Conservation (phyloP, 495 filamentous ascomycete genomes). For the Neurospora tetrasperma region DNA sequence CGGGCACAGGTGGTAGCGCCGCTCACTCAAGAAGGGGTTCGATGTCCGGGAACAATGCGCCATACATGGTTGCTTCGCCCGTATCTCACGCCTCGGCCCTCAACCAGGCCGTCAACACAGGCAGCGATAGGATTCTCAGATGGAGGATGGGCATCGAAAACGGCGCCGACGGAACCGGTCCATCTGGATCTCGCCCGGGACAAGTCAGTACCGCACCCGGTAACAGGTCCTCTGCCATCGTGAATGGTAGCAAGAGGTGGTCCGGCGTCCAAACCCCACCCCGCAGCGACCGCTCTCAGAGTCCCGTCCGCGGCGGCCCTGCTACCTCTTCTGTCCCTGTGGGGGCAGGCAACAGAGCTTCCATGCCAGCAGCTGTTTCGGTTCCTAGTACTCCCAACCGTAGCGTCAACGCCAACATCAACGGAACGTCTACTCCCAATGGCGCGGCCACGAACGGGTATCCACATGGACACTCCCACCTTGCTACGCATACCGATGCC, state of each 20-base stretch:
- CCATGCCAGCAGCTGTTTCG: not conserved
- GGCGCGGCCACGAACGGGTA: not conserved
- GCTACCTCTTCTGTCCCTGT: slow-evolving; percentile 23
- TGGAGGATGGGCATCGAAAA: slow-evolving; percentile 74
- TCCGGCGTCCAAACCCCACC: slow-evolving; percentile 16
- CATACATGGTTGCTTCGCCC: slow-evolving; percentile 6
- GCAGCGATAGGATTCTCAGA: slow-evolving; percentile 76
- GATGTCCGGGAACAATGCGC: slow-evolving; percentile 20
- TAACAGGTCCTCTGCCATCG: slow-evolving; percentile 21
- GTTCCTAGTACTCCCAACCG: not conserved
- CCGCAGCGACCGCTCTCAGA: slow-evolving; percentile 38
- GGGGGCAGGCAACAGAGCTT: slow-evolving; percentile 23
- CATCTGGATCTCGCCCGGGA: not conserved
- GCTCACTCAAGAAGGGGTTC: slow-evolving; percentile 47
- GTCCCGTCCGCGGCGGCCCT: slow-evolving; percentile 33
- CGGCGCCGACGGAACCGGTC: slow-evolving; percentile 9
- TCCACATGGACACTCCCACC: not conserved
- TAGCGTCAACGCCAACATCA: not conserved
- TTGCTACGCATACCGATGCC: not conserved
- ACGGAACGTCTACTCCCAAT: not conserved
- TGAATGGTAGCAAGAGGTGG: slow-evolving; percentile 12
- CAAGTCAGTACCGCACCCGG: not conserved
- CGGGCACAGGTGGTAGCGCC: slow-evolving; percentile 23
- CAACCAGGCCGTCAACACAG: slow-evolving; percentile 29
- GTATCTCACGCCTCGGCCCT: slow-evolving; percentile 26